Evolutionary conservation across 2,329 filamentous ascomycete genomes (phyloP).

Genomic region (Dothistroma septosporum): DNA sequence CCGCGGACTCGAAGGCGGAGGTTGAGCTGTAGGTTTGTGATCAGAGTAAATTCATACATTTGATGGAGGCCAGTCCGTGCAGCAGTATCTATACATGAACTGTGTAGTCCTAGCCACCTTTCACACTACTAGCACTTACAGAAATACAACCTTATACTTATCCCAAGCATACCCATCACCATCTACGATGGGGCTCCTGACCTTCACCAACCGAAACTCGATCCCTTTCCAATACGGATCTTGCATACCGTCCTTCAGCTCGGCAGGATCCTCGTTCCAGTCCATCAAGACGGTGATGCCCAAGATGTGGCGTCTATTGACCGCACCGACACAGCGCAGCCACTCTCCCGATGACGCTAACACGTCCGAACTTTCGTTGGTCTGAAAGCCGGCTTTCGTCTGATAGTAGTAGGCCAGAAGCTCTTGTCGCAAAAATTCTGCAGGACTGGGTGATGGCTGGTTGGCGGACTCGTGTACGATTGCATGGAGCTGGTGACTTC

Average conservation of each 20-base stretch:
- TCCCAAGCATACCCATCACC: conserved; percentile 1
- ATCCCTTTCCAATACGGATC: not conserved
- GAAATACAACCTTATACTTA: conserved; percentile 2
- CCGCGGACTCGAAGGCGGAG: conserved; percentile 18
- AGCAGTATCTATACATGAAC: not conserved
- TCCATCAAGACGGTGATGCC: not conserved
- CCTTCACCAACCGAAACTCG: not conserved
- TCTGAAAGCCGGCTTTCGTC: not conserved
- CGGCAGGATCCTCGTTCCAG: not conserved
- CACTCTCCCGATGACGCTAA: not conserved
- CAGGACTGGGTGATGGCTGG: not conserved
- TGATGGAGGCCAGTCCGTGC: not conserved
- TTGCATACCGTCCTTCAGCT: no score
- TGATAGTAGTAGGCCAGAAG: not conserved
- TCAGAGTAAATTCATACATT: no score
- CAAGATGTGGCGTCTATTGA: not conserved
- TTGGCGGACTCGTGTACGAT: not conserved
- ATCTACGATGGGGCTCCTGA: not conserved
- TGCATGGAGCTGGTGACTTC: not conserved
- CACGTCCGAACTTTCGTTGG: not conserved
- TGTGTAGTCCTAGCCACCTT: not conserved
- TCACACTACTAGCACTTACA: not conserved
- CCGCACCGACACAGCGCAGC: not conserved
- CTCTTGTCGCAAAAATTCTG: not conserved
- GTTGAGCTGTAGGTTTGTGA: conserved; percentile 20